Percentiles rank a stretch among this genome's conserved stretches.
These are phyloP conservation scores for Cyberlindnera mrakii DNA, from an alignment of 805 yeast genomes.

Conservation along the genomic window DNA sequence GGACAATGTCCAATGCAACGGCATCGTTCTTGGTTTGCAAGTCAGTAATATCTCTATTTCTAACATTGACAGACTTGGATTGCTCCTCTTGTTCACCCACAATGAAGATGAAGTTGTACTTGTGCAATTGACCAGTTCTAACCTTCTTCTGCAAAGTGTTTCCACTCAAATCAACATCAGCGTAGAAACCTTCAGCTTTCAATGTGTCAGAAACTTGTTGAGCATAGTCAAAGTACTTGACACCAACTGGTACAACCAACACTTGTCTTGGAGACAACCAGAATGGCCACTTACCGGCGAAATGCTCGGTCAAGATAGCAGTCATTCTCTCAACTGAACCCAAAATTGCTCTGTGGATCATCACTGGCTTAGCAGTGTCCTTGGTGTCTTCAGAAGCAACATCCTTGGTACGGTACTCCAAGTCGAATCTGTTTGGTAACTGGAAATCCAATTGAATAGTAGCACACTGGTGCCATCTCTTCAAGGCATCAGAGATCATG, in stretches of 20 bases:
- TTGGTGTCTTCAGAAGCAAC: conserved; percentile 37
- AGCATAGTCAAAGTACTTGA: conserved; percentile 87
- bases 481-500: conserved; percentile 88
- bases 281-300: conserved; percentile 99
- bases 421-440: conserved; percentile 88
- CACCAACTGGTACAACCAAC: conserved; percentile 94
- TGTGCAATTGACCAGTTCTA: conserved; percentile 90
- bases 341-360: conserved; percentile 98
- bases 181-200: conserved; percentile 74
- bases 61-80: conserved; percentile 78
- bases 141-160: conserved; percentile 98
- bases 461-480: conserved; percentile 98
- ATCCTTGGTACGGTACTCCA: conserved; percentile 75
- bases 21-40: conserved; percentile 91
- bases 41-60: conserved; percentile 92
- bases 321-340: conserved; percentile 99
- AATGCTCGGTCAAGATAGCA: conserved; percentile 96
- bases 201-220: conserved; percentile 65
- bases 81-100: conserved; percentile 94
- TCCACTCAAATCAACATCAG: conserved; percentile 90
- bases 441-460: conserved; percentile 99
- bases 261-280: conserved; percentile 99
- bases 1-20: conserved; percentile 64
- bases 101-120: conserved; percentile 91
- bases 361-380: conserved; percentile 81